A percentile compares a stretch with the other conserved stretches of the same genome.
Conservation (phyloP, 768 basidiomycete species). For the Boletus edulis region DNA sequence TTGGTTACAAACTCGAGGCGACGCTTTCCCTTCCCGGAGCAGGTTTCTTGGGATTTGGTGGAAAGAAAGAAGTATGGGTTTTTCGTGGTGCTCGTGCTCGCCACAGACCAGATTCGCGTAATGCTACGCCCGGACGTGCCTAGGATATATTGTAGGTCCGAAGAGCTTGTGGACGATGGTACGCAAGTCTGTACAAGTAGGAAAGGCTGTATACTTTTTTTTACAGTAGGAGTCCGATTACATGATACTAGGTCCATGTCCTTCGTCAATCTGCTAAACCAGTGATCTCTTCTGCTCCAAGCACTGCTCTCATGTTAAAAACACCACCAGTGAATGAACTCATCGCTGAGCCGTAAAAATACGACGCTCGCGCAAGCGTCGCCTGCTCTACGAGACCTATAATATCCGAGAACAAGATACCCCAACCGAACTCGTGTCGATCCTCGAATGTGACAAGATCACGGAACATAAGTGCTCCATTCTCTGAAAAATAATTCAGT, state of each 20-base stretch:
- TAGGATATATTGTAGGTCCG: conserved; percentile 1
- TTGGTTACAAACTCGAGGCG: conserved; percentile 64
- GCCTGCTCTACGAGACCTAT: conserved; percentile 40
- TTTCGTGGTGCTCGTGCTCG: conserved; percentile 47
- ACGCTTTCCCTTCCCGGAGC: conserved; percentile 55
- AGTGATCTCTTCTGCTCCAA: conserved; percentile 33
- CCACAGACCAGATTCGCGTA: conserved; percentile 30
- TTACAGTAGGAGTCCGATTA: neutral
- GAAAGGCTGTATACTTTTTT: neutral
- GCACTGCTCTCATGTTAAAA: conserved; percentile 36
- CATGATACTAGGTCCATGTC: neutral
- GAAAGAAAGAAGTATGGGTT: conserved; percentile 60
- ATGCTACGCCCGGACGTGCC: conserved; percentile 20
- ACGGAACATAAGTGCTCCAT: conserved; percentile 36
- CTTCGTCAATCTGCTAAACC: conserved; percentile 33
- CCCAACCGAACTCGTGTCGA: conserved; percentile 38
- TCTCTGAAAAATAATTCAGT: conserved; percentile 27
- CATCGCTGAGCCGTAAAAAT: conserved; percentile 38
- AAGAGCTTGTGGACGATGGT: neutral
- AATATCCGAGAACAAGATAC: conserved; percentile 39
- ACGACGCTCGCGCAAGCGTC: conserved; percentile 33
- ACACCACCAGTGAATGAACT: conserved; percentile 41
- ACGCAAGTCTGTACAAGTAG: conserved; percentile 9
- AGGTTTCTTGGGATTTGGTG: conserved; percentile 37
- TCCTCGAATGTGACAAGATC: conserved; percentile 42